phyloP scores from a whole-genome alignment of 164 flowering plant species.

The Brasenia schreberi region DNA sequence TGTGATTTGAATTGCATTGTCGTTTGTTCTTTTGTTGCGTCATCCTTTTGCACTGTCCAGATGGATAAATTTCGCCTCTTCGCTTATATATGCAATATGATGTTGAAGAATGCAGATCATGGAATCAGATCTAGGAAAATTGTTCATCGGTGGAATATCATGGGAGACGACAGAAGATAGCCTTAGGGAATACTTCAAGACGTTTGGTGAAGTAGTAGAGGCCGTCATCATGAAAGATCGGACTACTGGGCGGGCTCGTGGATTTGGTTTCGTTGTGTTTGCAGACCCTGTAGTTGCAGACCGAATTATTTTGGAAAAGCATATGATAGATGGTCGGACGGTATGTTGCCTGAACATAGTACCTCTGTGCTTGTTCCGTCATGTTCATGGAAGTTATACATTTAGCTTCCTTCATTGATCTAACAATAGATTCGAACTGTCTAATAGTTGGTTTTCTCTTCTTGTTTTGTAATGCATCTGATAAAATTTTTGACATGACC shows the following conservation, averaged over 20 bases:
- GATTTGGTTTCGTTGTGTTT: constrained; percentile 81
- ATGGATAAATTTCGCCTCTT: background rate
- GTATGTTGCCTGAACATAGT: constrained; percentile 14
- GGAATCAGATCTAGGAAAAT: constrained; percentile 71
- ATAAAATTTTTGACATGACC: too few relatives aligned
- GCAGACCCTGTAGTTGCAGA: constrained; percentile 77
- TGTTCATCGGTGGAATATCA: constrained; percentile 84
- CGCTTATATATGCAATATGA: constrained; percentile 9
- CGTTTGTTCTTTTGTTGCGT: background rate
- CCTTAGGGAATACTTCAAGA: constrained; percentile 57
- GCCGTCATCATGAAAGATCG: constrained; percentile 92
- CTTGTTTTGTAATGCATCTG: too few relatives aligned
- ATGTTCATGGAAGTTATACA: too few relatives aligned
- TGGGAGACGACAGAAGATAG: constrained; percentile 92
- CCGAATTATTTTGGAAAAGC: constrained; percentile 59
- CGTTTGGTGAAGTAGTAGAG: constrained; percentile 63
- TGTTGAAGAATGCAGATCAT: constrained; percentile 8
- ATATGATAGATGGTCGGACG: constrained; percentile 68
- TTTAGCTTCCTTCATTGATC: too few relatives aligned
- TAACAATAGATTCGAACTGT: too few relatives aligned
- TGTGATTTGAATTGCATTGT: background rate
- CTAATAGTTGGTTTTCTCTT: too few relatives aligned
- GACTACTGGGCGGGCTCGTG: constrained; percentile 83
- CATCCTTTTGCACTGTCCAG: background rate
- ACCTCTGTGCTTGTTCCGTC: too few relatives aligned